Evolutionary conservation across 192 early-diverging fungal species (phyloP), one percentile per base, ranked within the genome.

Genomic region (Coemansia sp.): DNA sequence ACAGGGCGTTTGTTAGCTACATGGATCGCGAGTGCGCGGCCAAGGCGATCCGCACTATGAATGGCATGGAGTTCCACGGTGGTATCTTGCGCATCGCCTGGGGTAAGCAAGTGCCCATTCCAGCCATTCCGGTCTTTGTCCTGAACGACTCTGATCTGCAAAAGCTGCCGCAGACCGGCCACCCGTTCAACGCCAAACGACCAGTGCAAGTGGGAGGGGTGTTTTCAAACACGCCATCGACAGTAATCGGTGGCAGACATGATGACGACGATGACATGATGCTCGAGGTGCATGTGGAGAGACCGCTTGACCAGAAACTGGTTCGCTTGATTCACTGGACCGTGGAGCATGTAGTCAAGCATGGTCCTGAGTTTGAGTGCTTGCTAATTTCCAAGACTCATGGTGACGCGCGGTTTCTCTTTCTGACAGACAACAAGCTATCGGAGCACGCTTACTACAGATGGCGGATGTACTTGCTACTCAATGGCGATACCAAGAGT

Each of bases 1-100:
- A 94, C 67, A 91, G 86, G 62, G 94, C 91, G 19, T 98, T 98
- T 84, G 91, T 98, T 14, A 91, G 93, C 63, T 98, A 93, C 73
- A 95, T 95, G 93, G 81, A 87, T 17, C 85, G 95, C 19, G 68
- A 59, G 11, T 84, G 85, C 70, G 95, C 95, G 1, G 88, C 80
- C 13, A 64, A 78, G 24, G 94, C 95, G 3, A 61, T 94, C 6
- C 70, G 82, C 36, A 83, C 81, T n/a, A 86, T 96, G 87, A 89
- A 95, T 51, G 91, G 92, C 7, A 85, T 94, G 40, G 40, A 41
- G 40, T 41, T 41, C 8, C 8, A 41, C 14, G 69, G 3, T 76
- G 93, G 79, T 81, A 11, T 3, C 7, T 19, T 94, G 79, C 83
- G 87, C 7, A 89, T 95, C n/a, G 90, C 88, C 14, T 96, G 95